phyloP scores from a whole-genome alignment of 2,329 filamentous ascomycete species.

The Xylaria sp. region DNA sequence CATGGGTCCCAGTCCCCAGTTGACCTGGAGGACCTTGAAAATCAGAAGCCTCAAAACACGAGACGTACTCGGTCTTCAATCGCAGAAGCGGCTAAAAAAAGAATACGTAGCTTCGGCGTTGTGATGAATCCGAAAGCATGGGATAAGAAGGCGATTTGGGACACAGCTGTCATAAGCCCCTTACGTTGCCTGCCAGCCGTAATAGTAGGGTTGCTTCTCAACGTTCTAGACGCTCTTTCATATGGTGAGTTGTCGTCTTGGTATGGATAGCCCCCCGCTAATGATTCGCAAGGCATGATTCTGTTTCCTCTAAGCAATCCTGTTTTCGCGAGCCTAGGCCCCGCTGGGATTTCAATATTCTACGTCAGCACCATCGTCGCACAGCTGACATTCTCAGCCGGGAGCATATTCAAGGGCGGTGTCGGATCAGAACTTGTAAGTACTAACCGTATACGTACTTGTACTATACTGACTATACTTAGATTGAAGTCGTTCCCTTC shows the following conservation, averaged over 20 bases:
- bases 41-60: slow-evolving; percentile 55
- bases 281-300: slow-evolving; percentile 75
- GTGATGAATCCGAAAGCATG: slow-evolving; percentile 74
- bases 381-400: slow-evolving; percentile 86
- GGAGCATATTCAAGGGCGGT: slow-evolving; percentile 89
- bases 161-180: slow-evolving; percentile 72
- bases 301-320: slow-evolving; percentile 90
- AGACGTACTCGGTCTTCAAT: slow-evolving; percentile 43
- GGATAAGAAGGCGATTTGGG: slow-evolving; percentile 73
- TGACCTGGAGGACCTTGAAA: slow-evolving; percentile 58
- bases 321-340: slow-evolving; percentile 85
- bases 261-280: slow-evolving; percentile 17
- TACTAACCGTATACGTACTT: slow-evolving; percentile 31
- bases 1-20: slow-evolving; percentile 46
- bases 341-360: slow-evolving; percentile 97
- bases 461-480: slow-evolving; percentile 34
- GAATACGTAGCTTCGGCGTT: slow-evolving; percentile 40
- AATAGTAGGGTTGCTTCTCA: slow-evolving; percentile 86
- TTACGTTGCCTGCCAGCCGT: slow-evolving; percentile 83
- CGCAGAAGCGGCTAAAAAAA: slow-evolving; percentile 35
- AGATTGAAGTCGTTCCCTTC: slow-evolving; percentile 98
- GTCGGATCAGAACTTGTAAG: slow-evolving; percentile 91
- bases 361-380: slow-evolving; percentile 97
- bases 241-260: slow-evolving; percentile 67
- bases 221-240: slow-evolving; percentile 92